Base-by-base conservation (phyloP, 2,329 filamentous ascomycete species). In the Aspergillus ochraceoroseus region DNA sequence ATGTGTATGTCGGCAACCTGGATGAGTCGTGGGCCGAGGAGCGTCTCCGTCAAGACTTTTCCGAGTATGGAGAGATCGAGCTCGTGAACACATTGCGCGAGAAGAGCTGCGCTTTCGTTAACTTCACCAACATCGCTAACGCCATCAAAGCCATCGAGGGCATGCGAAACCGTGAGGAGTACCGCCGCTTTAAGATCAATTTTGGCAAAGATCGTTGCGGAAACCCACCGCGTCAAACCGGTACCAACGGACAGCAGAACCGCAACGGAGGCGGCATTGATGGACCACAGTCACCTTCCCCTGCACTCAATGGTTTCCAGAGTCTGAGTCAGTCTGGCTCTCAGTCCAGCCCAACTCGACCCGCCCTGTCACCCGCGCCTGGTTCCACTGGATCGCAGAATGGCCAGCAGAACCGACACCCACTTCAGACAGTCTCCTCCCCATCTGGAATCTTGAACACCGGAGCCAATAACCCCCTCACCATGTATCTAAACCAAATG, bases 71-170 rank as follows among this genome's bases (percentile, higher is more conserved):
- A 52, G 92, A 98, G 68, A 96, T 98, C 58, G 92, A 98, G 70
- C 74, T 98, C 49, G 88, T 98, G 49, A 98, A 98, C 69, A 86
- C 92, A 11, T 73, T 98, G 45, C 83, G 92, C 38, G 92, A 98
- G 74, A 98, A 98, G 81, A 95, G 89, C 71, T 98, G 92, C 65
- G 92, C 92, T 0, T 98, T 98, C 63, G 92, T 98, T 64, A 98
- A 98, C 72, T 98, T 98, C 66, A 98, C 92, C 62, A 98, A 98
- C 71, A 98, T 98, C 62, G 92, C 92, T 61, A 98, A 98, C 57
- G 92, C 92, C 35, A 98, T 98, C 74, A 98, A 98, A 73, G 92
- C 92, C 1, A 98, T 98, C 51, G 92, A 98, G 68, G 92, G 89
- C 14, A 82, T 98, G 51, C 82, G 92, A 43, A 85, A 88, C 59